A percentile compares a stretch with the other conserved stretches of the same genome.
These are phyloP conservation scores for Fusarium foetens DNA, from an alignment of 2,329 filamentous ascomycete genomes.

Conservation along the genomic window DNA sequence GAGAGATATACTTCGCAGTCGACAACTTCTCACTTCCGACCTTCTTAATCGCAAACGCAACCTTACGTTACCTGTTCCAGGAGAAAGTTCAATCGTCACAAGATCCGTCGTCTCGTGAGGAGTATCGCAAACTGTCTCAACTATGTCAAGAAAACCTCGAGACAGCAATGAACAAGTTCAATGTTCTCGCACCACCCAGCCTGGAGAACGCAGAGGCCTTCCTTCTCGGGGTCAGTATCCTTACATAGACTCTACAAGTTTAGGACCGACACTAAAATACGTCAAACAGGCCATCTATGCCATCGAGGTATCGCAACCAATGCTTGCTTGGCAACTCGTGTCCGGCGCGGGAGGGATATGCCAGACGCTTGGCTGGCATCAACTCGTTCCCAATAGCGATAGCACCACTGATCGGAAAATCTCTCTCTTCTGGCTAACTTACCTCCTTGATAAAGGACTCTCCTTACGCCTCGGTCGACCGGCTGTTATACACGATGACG, in stretches of 20 bases:
- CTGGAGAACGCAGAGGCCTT: not conserved
- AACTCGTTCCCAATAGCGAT: not conserved
- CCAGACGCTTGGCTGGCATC: not conserved
- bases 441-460: not conserved
- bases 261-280: not conserved
- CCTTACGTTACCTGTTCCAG: not conserved
- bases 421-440: not conserved
- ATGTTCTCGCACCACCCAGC: accelerated
- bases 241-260: no score
- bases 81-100: not conserved
- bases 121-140: not conserved
- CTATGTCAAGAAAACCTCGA: not conserved
- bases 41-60: not conserved
- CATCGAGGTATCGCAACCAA: not conserved
- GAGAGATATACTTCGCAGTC: not conserved
- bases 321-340: not conserved
- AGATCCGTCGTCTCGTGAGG: not conserved
- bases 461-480: not conserved
- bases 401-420: not conserved
- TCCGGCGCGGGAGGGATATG: not conserved
- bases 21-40: not conserved
- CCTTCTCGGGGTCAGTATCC: not conserved
- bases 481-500: not conserved
- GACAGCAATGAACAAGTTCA: not conserved
- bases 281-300: not conserved